Conservation (phyloP, 1,284 basidiomycete genomes). For the Spongiforma sp. region DNA sequence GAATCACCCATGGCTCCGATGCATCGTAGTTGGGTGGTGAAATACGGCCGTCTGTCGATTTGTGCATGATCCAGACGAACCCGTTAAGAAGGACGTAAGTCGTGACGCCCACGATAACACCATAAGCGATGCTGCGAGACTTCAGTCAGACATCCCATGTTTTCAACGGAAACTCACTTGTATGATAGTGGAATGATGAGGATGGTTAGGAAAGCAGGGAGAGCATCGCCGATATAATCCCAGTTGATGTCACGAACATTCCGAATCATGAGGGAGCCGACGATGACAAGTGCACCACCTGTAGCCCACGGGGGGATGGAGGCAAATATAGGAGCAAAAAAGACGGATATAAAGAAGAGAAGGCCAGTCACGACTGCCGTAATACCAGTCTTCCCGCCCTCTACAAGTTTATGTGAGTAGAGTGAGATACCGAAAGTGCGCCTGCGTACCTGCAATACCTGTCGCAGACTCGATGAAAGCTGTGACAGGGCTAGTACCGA, state of each 20-base stretch:
- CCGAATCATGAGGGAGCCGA: slow-evolving; percentile 89
- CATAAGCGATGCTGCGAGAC: slow-evolving; percentile 81
- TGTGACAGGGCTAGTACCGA: slow-evolving; percentile 89
- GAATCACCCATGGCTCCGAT: slow-evolving; percentile 71
- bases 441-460: slow-evolving; percentile 64
- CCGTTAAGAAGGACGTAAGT: slow-evolving; percentile 81
- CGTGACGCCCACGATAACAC: slow-evolving; percentile 81
- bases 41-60: slow-evolving; percentile 62
- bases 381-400: slow-evolving; percentile 90
- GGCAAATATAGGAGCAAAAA: slow-evolving; percentile 91
- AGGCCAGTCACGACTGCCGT: slow-evolving; percentile 79
- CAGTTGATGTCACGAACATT: slow-evolving; percentile 90
- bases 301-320: slow-evolving; percentile 91
- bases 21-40: slow-evolving; percentile 69
- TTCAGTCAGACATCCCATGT: slow-evolving; percentile 20
- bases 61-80: slow-evolving; percentile 63
- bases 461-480: slow-evolving; percentile 88
- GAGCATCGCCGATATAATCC: slow-evolving; percentile 85
- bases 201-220: slow-evolving; percentile 84
- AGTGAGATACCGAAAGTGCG: not conserved
- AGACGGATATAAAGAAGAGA: slow-evolving; percentile 85
- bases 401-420: slow-evolving; percentile 40
- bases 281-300: slow-evolving; percentile 85
- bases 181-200: slow-evolving; percentile 81
- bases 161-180: slow-evolving; percentile 53